These are phyloP conservation scores for Crepidotus sp. DNA, from an alignment of 1,284 basidiomycete species.

Conservation along the genomic window DNA sequence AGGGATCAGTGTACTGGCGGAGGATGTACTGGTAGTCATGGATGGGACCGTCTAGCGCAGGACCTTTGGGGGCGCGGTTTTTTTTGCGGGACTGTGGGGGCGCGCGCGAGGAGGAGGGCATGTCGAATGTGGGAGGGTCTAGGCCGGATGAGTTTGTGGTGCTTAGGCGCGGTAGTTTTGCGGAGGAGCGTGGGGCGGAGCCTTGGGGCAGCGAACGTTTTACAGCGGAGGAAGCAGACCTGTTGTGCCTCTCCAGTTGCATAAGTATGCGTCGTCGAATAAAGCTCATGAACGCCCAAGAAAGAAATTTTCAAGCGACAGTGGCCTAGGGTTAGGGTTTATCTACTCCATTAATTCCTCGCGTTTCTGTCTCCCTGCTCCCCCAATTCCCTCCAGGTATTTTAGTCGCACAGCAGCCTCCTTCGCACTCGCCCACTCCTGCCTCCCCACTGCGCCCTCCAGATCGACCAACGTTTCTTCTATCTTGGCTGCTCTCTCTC, in stretches of 20 bases:
- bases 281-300: slow-evolving; percentile 35
- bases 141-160: too few relatives aligned
- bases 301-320: background rate
- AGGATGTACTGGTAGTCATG: slow-evolving; percentile 8
- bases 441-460: slow-evolving; percentile 39
- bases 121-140: slow-evolving; percentile 20
- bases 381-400: slow-evolving; percentile 69
- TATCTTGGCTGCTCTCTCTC: slow-evolving; percentile 41
- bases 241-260: slow-evolving; percentile 35
- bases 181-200: slow-evolving; percentile 9
- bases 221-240: slow-evolving; percentile 23
- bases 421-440: slow-evolving; percentile 53
- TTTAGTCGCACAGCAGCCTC: slow-evolving; percentile 60
- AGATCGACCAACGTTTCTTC: slow-evolving; percentile 39
- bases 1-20: background rate
- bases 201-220: slow-evolving; percentile 32
- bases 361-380: slow-evolving; percentile 54
- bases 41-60: slow-evolving; percentile 5
- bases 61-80: background rate
- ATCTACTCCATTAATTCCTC: slow-evolving; percentile 19
- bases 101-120: slow-evolving; percentile 21
- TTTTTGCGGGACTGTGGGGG: slow-evolving; percentile 13
- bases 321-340: too few relatives aligned
- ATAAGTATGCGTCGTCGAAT: slow-evolving; percentile 46
- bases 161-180: slow-evolving; percentile 26